Evolutionary conservation across 257 asterid genomes (phyloP).

Genomic region (Solanum chiquidenum): DNA sequence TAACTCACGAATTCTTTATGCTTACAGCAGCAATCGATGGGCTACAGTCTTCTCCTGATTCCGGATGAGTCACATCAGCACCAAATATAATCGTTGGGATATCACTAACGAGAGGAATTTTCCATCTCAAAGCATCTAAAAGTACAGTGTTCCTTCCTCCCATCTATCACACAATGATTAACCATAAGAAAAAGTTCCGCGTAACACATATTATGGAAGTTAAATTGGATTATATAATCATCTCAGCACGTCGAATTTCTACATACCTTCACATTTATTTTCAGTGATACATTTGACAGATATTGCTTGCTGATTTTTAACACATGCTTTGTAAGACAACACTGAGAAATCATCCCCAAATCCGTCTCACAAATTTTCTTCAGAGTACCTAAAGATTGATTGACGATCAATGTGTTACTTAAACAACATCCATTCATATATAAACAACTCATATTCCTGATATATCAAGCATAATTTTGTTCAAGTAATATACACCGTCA

Average conservation of each 20-base stretch:
- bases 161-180: slow-evolving; percentile 45
- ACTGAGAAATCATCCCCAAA: slow-evolving; percentile 86
- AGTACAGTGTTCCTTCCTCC: slow-evolving; percentile 95
- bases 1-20: neutral
- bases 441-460: neutral
- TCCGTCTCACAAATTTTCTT: slow-evolving; percentile 96
- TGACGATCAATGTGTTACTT: neutral
- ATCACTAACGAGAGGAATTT: slow-evolving; percentile 90
- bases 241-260: neutral
- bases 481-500: neutral
- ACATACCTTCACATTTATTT: slow-evolving; percentile 85
- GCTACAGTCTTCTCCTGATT: slow-evolving; percentile 92
- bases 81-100: slow-evolving; percentile 96
- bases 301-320: slow-evolving; percentile 94
- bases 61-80: slow-evolving; percentile 98
- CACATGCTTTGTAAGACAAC: slow-evolving; percentile 91
- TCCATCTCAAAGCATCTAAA: slow-evolving; percentile 81
- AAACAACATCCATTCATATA: neutral
- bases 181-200: neutral
- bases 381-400: slow-evolving; percentile 50
- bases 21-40: slow-evolving; percentile 97
- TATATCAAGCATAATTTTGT: neutral
- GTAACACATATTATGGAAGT: neutral
- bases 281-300: slow-evolving; percentile 90
- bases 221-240: neutral